A percentile compares a stretch with the other conserved stretches of the same genome.
Conservation (phyloP, 768 basidiomycete species). For the Trametes meyenii region DNA sequence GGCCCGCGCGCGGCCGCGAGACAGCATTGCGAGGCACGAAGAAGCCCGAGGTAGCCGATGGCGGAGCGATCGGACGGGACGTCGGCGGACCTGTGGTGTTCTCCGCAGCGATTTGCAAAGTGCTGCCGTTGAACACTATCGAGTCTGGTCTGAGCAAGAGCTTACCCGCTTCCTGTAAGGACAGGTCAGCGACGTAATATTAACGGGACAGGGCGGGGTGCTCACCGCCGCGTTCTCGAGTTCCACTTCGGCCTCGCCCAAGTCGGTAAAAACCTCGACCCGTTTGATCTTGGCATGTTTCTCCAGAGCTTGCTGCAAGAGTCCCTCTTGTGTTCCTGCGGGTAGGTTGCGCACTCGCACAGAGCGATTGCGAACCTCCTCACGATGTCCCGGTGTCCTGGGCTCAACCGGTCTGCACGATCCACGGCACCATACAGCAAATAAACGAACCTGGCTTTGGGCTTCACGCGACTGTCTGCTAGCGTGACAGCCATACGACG, state of each 20-base stretch:
- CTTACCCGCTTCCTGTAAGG: conserved; percentile 77
- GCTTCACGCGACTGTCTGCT: conserved; percentile 62
- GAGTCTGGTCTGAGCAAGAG: conserved; percentile 73
- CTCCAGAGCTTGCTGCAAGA: conserved; percentile 88
- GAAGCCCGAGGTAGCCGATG: conserved; percentile 44
- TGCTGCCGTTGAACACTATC: conserved; percentile 65
- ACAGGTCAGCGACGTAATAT: neutral
- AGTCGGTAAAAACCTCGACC: conserved; percentile 70
- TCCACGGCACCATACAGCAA: neutral
- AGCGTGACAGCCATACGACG: conserved; percentile 89
- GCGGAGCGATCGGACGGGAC: conserved; percentile 29
- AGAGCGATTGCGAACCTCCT: conserved; percentile 67
- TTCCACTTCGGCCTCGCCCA: conserved; percentile 64
- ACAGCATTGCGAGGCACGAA: conserved; percentile 70
- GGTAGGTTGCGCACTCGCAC: conserved; percentile 80
- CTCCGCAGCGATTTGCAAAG: conserved; percentile 64
- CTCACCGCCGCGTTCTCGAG: conserved; percentile 67
- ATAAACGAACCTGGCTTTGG: conserved; percentile 30
- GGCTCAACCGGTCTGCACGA: neutral
- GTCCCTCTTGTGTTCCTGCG: conserved; percentile 79
- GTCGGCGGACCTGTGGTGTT: conserved; percentile 15
- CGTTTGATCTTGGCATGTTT: conserved; percentile 73
- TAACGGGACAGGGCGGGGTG: neutral
- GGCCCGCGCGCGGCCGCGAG: conserved; percentile 71
- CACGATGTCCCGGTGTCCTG: conserved; percentile 38